A percentile compares a stretch with the other conserved stretches of the same genome.
These are phyloP conservation scores for Scutellaria minor DNA, from an alignment of 257 asterid genomes.

Conservation along the genomic window DNA sequence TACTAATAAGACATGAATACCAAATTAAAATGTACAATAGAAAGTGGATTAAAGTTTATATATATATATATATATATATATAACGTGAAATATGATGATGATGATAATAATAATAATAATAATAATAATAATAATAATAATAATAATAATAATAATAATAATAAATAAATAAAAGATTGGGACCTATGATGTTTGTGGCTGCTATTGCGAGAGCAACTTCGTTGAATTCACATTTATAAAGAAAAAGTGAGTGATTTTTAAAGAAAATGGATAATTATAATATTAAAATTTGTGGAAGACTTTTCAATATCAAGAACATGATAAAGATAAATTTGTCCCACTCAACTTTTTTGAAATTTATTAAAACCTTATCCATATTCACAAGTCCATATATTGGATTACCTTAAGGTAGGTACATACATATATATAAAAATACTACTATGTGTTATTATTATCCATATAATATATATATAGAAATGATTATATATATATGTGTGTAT, in stretches of 20 bases:
- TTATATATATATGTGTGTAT: no score
- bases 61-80: no score
- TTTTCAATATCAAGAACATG: slow-evolving; percentile 30
- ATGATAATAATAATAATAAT: no score
- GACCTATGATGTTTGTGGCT: slow-evolving; percentile 13
- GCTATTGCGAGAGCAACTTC: slow-evolving; percentile 15
- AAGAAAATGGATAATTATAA: neutral
- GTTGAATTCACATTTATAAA: neutral
- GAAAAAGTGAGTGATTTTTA: neutral
- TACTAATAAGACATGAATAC: no score
- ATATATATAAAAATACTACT: neutral
- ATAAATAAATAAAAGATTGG: no score
- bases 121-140: no score
- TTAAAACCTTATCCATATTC: slow-evolving; percentile 46
- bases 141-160: no score
- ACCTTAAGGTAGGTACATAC: slow-evolving; percentile 2
- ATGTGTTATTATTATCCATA: slow-evolving; percentile 46
- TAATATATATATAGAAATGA: neutral
- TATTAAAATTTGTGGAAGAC: slow-evolving; percentile 17
- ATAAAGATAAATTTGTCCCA: slow-evolving; percentile 28
- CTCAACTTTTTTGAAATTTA: slow-evolving; percentile 19
- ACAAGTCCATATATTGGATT: slow-evolving; percentile 32
- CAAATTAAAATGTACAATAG: no score
- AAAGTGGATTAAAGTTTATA: no score
- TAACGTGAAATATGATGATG: no score